phyloP scores from a whole-genome alignment of 2,329 filamentous ascomycete species.

The Dactylonectria estremocensis region DNA sequence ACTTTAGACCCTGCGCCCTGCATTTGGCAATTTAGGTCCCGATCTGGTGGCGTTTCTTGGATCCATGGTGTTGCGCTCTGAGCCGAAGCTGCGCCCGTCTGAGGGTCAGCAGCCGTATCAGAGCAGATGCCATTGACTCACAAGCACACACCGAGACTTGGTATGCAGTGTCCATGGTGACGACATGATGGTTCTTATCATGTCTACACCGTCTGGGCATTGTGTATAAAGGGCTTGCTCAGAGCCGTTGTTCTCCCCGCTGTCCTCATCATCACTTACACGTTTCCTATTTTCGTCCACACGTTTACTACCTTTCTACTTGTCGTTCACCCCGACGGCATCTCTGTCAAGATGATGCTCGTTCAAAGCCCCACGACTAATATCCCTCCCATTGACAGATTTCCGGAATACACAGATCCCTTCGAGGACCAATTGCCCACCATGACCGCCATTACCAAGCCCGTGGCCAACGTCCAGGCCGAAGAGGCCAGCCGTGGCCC shows the following conservation, averaged over 20 bases:
- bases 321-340: slow-evolving; percentile 28
- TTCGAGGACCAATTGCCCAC: slow-evolving; percentile 51
- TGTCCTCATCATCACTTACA: slow-evolving; percentile 24
- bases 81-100: slow-evolving; percentile 34
- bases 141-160: slow-evolving; percentile 21
- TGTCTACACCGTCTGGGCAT: slow-evolving; percentile 3
- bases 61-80: slow-evolving; percentile 25
- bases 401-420: slow-evolving; percentile 62
- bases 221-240: slow-evolving; percentile 42
- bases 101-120: slow-evolving; percentile 34
- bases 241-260: slow-evolving; percentile 27
- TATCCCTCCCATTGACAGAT: slow-evolving; percentile 57
- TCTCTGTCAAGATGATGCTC: slow-evolving; percentile 54
- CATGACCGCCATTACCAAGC: slow-evolving; percentile 57
- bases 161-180: slow-evolving; percentile 25
- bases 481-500: slow-evolving; percentile 73
- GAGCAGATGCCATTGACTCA: slow-evolving; percentile 26
- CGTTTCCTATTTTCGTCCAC: slow-evolving; percentile 31
- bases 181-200: slow-evolving; percentile 32
- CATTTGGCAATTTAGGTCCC: slow-evolving; percentile 38
- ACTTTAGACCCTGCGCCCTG: slow-evolving; percentile 26
- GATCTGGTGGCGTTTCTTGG: slow-evolving; percentile 44
- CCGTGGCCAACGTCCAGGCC: slow-evolving; percentile 59
- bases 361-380: slow-evolving; percentile 59
- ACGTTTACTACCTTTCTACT: slow-evolving; percentile 29